Evolutionary conservation across 164 flowering plant genomes (phyloP).

Genomic region (Magnolia changhungtana): DNA sequence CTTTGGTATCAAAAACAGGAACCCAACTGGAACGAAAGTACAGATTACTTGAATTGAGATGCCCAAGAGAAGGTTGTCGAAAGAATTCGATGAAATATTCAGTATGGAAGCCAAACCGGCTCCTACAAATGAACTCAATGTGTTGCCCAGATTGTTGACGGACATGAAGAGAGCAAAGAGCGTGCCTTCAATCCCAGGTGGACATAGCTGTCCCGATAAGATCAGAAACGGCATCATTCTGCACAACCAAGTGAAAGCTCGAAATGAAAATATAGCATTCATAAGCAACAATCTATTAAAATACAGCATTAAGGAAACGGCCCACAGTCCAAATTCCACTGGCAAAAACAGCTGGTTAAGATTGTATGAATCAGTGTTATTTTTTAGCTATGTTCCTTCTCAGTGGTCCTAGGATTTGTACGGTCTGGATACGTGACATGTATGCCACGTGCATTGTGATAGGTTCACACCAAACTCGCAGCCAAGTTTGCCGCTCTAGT

Average conservation of each 20-base stretch:
- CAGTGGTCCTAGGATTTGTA: neutral
- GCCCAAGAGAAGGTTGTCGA: constrained; percentile 68
- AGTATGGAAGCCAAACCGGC: constrained; percentile 77
- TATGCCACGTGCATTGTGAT: too few relatives aligned
- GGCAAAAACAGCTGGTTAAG: neutral
- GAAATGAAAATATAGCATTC: neutral
- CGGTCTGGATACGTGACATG: neutral
- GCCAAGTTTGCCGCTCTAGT: neutral
- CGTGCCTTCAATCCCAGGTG: constrained; percentile 95
- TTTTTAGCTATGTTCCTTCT: neutral
- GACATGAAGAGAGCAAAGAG: constrained; percentile 96
- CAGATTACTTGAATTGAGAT: constrained; percentile 52
- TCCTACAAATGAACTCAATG: constrained; percentile 54
- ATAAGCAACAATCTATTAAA: neutral
- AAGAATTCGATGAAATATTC: constrained; percentile 73
- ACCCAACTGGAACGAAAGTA: constrained; percentile 61
- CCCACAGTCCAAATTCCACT: neutral
- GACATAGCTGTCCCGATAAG: constrained; percentile 88
- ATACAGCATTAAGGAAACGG: neutral
- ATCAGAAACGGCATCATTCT: constrained; percentile 96
- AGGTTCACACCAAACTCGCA: neutral
- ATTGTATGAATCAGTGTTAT: neutral
- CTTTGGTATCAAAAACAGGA: constrained; percentile 83
- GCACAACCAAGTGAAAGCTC: constrained; percentile 21
- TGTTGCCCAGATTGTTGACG: constrained; percentile 75